Base-by-base conservation (phyloP, 805 yeast species). In the Candida ascalaphidarum region DNA sequence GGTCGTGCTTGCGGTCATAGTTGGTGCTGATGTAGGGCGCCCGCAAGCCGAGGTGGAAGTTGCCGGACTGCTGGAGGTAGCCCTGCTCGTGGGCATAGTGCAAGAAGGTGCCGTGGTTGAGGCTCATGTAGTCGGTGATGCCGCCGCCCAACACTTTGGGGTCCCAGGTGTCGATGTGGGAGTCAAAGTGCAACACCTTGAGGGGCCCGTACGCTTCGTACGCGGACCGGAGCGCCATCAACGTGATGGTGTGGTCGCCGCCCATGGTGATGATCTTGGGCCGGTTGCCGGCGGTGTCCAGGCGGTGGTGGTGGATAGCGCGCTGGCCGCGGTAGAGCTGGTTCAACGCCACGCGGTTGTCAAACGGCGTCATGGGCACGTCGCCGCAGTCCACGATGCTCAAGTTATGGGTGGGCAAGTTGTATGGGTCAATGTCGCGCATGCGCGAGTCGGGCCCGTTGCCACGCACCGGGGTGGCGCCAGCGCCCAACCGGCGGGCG, bases 41-140 rank as follows among this genome's bases (percentile, higher is more conserved):
- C 35, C 84, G 56, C 30, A 74, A 62, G 0, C 82, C 85, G 21
- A 74, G 72, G 44, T 78, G 84, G 32, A 65, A 65, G 35, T 72
- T 68, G 23, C 55, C 55, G n/a, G 58, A 55, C 11, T 59, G 53
- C 3, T 63, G 50, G 23, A 77, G 54, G 38, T 71, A 72, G 1
- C 84, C 84, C 26, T 72, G 65, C 48, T 78, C 84, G 25, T 71
- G 71, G 1, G 85, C 85, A 50, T 73, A 77, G 46, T 77, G 83
- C 24, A 78, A 54, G 36, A 76, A 77, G 0, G 85, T 77, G 4
- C 84, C 85, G 46, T 78, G 84, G 42, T 77, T 78, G 32, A 74
- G 47, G 15, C 61, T 54, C 55, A 75, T 71, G 43, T 78, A 77
- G 37, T 68, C 61, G 9, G 77, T 56, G 14, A 76, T 50, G 5